Evolutionary conservation across 83 land plant genomes (phyloP).

Genomic region (Picea abies): DNA sequence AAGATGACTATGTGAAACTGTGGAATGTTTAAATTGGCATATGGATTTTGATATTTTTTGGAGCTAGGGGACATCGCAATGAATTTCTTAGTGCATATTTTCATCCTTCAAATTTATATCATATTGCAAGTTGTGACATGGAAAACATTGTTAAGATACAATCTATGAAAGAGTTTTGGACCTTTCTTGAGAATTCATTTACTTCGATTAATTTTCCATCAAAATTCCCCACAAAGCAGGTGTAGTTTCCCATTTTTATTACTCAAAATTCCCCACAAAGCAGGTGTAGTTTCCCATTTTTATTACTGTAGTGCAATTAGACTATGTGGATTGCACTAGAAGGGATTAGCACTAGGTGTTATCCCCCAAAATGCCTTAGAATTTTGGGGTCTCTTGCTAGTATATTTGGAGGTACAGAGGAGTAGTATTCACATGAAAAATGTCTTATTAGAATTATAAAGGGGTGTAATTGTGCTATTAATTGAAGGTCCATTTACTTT

Average conservation of each 20-base stretch:
- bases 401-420: too few relatives aligned
- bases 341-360: too few relatives aligned
- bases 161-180: slow-evolving; percentile 94
- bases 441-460: too few relatives aligned
- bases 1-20: slow-evolving; percentile 92
- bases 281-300: slow-evolving; percentile 95
- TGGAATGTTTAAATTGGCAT: slow-evolving; percentile 96
- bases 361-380: too few relatives aligned
- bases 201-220: slow-evolving; percentile 86
- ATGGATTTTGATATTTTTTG: slow-evolving; percentile 95
- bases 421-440: too few relatives aligned
- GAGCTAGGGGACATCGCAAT: slow-evolving; percentile 94
- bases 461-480: too few relatives aligned
- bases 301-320: slow-evolving; percentile 32
- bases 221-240: slow-evolving; percentile 90
- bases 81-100: too few relatives aligned
- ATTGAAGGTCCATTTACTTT: too few relatives aligned
- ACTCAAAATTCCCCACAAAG: slow-evolving; percentile 92
- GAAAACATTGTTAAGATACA: slow-evolving; percentile 89
- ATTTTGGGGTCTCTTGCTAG: too few relatives aligned
- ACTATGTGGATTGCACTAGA: too few relatives aligned
- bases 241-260: slow-evolving; percentile 92
- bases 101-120: slow-evolving; percentile 20
- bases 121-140: slow-evolving; percentile 80
- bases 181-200: slow-evolving; percentile 84